phyloP scores from a whole-genome alignment of 2,329 filamentous ascomycete species.

The Orbilia oligospora region DNA sequence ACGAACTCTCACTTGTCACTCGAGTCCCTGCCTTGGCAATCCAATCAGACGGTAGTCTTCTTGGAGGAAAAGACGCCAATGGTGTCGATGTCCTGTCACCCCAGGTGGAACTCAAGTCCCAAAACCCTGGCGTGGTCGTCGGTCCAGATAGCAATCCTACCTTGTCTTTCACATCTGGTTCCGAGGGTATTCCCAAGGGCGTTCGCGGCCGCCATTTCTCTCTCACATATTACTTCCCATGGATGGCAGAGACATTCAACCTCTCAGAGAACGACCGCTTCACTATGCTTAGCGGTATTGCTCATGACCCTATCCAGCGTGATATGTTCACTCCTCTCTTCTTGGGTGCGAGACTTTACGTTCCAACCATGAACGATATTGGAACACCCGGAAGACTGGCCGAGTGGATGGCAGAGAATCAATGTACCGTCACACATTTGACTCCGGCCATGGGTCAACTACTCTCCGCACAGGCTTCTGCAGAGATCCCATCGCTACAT shows the following conservation, averaged over 20 bases:
- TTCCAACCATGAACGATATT: constrained; percentile 86
- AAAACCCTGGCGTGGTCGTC: constrained; percentile 80
- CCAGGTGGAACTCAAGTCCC: constrained; percentile 71
- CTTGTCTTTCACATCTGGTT: constrained; percentile 80
- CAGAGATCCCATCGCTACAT: constrained; percentile 82
- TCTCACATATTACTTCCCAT: constrained; percentile 87
- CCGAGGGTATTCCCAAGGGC: constrained; percentile 85
- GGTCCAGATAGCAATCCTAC: constrained; percentile 88
- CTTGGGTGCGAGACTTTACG: constrained; percentile 82
- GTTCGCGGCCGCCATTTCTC: constrained; percentile 90
- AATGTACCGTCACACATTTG: constrained; percentile 85
- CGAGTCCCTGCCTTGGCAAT: constrained; percentile 82
- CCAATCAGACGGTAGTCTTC: constrained; percentile 77
- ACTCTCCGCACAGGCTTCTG: constrained; percentile 84
- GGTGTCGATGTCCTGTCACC: constrained; percentile 78
- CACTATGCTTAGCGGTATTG: constrained; percentile 87
- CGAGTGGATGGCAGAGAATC: constrained; percentile 86
- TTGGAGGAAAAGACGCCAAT: constrained; percentile 75
- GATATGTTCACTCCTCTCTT: constrained; percentile 94
- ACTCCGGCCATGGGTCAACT: constrained; percentile 98
- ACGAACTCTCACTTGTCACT: constrained; percentile 80
- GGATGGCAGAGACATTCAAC: constrained; percentile 89
- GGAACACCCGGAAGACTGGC: constrained; percentile 82
- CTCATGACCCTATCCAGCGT: constrained; percentile 78
- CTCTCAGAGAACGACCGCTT: constrained; percentile 81